Percentiles rank a stretch among this genome's conserved stretches.
Conservation (phyloP, 345 rosid species). For the Moringa oleifera region DNA sequence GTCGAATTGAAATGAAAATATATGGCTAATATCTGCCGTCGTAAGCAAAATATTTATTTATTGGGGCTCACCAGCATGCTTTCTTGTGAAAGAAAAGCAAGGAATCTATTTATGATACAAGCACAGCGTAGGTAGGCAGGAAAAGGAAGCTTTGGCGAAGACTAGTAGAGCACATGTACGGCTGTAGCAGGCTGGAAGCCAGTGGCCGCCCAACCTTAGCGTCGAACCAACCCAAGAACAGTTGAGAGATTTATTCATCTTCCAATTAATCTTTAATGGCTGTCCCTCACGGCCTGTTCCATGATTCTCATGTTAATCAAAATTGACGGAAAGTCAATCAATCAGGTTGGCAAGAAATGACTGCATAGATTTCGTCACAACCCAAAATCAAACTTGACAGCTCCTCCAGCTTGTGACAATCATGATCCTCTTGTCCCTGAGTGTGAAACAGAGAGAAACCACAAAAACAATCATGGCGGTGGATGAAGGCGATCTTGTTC, state of each 20-base stretch:
- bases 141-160: neutral
- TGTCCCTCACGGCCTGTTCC: no score
- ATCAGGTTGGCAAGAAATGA: no score
- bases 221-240: slow-evolving; percentile 9
- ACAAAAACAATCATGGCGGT: neutral
- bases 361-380: no score
- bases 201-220: neutral
- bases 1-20: no score
- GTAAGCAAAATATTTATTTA: no score
- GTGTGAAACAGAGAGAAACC: neutral
- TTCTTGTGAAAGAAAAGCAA: no score
- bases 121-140: slow-evolving; percentile 4
- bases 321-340: no score
- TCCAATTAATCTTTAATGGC: neutral
- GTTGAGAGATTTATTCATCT: neutral
- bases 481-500: neutral
- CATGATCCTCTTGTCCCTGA: neutral
- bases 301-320: no score
- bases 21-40: no score
- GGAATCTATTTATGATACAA: no score
- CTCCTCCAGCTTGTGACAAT: no score
- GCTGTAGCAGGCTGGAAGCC: slow-evolving; percentile 12
- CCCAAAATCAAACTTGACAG: neutral
- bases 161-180: neutral
- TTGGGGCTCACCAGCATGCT: neutral